These are phyloP conservation scores for Rhododendron henanense DNA, from an alignment of 148 eudicot species.

Conservation along the genomic window DNA sequence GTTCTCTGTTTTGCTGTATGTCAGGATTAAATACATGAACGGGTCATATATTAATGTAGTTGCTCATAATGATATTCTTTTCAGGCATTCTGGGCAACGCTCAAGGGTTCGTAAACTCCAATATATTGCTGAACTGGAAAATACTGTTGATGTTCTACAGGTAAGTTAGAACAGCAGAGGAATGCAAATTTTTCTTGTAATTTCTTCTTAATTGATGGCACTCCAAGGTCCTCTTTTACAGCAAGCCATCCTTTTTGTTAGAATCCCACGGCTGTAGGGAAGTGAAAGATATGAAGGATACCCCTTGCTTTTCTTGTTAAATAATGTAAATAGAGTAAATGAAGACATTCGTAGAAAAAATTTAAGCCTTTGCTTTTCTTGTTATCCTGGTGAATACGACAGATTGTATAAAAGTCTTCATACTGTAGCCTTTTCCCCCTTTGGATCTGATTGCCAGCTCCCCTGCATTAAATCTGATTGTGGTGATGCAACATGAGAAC, in stretches of 20 bases:
- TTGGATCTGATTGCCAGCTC: constrained; percentile 1
- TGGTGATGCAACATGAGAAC: background rate
- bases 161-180: constrained; percentile 23
- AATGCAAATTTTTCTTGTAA: background rate
- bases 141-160: constrained; percentile 55
- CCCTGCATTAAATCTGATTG: background rate
- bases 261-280: background rate
- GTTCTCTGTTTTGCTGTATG: background rate
- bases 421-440: background rate
- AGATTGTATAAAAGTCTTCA: background rate
- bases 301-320: no score
- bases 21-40: background rate
- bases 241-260: no score
- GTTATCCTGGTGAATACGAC: background rate
- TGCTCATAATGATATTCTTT: constrained; percentile 8
- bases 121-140: constrained; percentile 75
- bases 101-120: constrained; percentile 76
- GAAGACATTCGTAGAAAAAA: background rate
- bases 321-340: no score
- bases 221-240: background rate
- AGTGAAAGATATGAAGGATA: no score
- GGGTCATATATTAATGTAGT: background rate
- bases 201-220: background rate
- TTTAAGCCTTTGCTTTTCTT: background rate
- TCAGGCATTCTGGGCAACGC: constrained; percentile 71